These are phyloP conservation scores for Naganishia friedmannii DNA, from an alignment of 768 basidiomycete genomes.

Conservation along the genomic window DNA sequence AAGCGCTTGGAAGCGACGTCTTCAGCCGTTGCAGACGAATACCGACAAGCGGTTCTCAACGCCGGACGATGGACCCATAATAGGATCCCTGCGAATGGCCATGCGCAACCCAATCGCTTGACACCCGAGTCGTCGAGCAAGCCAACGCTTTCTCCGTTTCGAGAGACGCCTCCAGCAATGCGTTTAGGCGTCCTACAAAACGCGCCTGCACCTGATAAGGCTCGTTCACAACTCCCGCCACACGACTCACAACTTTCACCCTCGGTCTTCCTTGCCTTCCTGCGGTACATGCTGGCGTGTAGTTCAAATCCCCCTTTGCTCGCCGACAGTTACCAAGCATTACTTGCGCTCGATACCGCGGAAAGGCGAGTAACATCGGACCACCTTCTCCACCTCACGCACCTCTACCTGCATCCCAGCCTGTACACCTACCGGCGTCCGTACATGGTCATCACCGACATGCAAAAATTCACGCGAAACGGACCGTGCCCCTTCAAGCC, in stretches of 20 bases:
- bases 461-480: not conserved
- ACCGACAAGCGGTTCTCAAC: constrained; percentile 3
- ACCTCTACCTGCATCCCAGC: constrained; percentile 22
- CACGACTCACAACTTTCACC: constrained; percentile 8
- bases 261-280: constrained; percentile 7
- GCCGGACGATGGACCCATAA: constrained; percentile 2
- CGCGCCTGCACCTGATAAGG: not conserved
- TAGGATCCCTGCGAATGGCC: not conserved
- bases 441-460: constrained; percentile 3
- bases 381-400: constrained; percentile 5
- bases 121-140: not conserved
- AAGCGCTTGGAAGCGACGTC: not conserved
- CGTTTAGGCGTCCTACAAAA: not conserved
- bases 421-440: not conserved
- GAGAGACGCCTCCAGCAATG: not conserved
- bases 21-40: not conserved
- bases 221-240: constrained; percentile 12
- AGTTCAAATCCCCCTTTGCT: constrained; percentile 6
- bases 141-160: too few species aligned
- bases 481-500: not conserved
- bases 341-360: constrained; percentile 3
- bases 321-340: constrained; percentile 12
- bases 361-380: not conserved
- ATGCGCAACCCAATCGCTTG: not conserved
- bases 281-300: constrained; percentile 18